Evolutionary conservation across 2,329 filamentous ascomycete species (phyloP).

Genomic region (Scortechinia acanthostroma): DNA sequence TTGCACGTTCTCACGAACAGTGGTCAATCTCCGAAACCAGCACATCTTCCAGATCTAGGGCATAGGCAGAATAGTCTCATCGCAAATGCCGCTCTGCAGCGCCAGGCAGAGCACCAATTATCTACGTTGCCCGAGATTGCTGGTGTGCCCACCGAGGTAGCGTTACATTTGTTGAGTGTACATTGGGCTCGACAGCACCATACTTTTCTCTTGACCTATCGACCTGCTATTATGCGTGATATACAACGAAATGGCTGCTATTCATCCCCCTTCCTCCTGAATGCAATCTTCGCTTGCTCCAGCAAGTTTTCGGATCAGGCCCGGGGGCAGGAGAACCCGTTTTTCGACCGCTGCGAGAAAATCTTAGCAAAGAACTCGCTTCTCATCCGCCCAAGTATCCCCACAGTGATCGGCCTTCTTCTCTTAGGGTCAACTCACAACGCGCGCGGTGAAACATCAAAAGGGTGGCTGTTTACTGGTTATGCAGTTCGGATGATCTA

Average conservation of each 20-base stretch:
- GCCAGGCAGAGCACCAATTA: slow-evolving; percentile 10
- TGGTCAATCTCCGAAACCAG: background rate
- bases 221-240: slow-evolving; percentile 25
- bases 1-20: background rate
- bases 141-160: slow-evolving; percentile 16
- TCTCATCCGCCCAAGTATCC: slow-evolving; percentile 11
- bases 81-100: slow-evolving; percentile 6
- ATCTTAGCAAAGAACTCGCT: slow-evolving; percentile 9
- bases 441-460: slow-evolving; percentile 13
- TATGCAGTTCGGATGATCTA: slow-evolving; percentile 29
- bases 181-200: slow-evolving; percentile 29
- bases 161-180: slow-evolving; percentile 23
- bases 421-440: slow-evolving; percentile 14
- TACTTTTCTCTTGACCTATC: slow-evolving; percentile 24
- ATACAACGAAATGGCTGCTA: slow-evolving; percentile 21
- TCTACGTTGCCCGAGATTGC: slow-evolving; percentile 15
- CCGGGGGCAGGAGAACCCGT: slow-evolving; percentile 11
- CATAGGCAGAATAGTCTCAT: slow-evolving; percentile 8
- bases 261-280: slow-evolving; percentile 24
- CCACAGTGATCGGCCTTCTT: slow-evolving; percentile 14
- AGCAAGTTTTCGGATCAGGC: slow-evolving; percentile 14
- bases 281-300: slow-evolving; percentile 20
- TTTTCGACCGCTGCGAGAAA: slow-evolving; percentile 13
- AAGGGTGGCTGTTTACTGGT: slow-evolving; percentile 28
- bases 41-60: background rate